These are phyloP conservation scores for Coprinellus aureogranulatus DNA, from an alignment of 768 basidiomycete genomes.

Conservation along the genomic window DNA sequence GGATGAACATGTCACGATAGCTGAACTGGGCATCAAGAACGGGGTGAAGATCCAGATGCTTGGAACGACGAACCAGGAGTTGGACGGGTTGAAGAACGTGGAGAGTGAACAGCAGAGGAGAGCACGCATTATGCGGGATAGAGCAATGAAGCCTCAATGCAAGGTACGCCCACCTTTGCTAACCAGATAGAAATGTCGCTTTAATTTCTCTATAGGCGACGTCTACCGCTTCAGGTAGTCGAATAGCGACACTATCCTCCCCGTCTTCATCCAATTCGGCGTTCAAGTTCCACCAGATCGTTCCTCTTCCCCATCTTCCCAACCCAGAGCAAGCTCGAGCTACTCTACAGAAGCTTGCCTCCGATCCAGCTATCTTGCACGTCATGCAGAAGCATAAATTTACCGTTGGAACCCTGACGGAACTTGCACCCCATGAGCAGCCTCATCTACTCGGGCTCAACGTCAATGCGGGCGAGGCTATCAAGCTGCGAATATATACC, in stretches of 20 bases:
- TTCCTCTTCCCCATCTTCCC: slow-evolving; percentile 63
- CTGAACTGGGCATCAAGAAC: slow-evolving; percentile 54
- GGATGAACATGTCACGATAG: slow-evolving; percentile 29
- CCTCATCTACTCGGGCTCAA: slow-evolving; percentile 71
- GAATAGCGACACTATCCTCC: slow-evolving; percentile 20
- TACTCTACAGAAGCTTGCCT: slow-evolving; percentile 55
- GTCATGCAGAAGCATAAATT: slow-evolving; percentile 71
- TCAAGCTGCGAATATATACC: slow-evolving; percentile 69
- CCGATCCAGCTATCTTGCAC: slow-evolving; percentile 69
- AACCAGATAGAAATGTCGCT: neutral
- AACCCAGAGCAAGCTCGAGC: slow-evolving; percentile 54
- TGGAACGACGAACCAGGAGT: slow-evolving; percentile 60
- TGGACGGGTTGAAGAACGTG: slow-evolving; percentile 49
- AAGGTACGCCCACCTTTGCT: slow-evolving; percentile 62
- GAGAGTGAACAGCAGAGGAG: slow-evolving; percentile 58
- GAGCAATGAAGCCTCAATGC: slow-evolving; percentile 52
- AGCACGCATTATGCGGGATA: slow-evolving; percentile 57
- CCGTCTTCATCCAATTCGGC: slow-evolving; percentile 33
- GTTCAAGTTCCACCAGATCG: slow-evolving; percentile 64
- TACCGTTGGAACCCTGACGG: slow-evolving; percentile 66
- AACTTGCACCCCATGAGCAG: slow-evolving; percentile 76
- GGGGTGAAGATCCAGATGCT: slow-evolving; percentile 70
- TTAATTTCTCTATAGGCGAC: slow-evolving; percentile 43
- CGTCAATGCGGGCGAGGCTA: slow-evolving; percentile 55
- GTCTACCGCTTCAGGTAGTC: slow-evolving; percentile 43